phyloP scores from a whole-genome alignment of 768 basidiomycete genomes.

The Tulasnella sp. region DNA sequence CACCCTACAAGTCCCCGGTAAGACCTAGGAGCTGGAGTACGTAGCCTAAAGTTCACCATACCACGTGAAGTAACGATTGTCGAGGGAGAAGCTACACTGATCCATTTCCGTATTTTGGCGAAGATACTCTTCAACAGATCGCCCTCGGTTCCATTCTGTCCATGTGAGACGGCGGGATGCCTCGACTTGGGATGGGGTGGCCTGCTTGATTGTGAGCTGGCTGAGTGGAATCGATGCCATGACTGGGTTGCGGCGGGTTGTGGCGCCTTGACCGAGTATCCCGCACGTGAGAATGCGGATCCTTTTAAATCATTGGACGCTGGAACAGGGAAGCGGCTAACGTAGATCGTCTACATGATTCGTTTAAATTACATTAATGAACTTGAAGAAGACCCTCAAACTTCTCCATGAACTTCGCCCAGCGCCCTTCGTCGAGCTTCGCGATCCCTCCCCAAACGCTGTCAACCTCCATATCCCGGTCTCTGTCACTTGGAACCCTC shows the following conservation, averaged over 20 bases:
- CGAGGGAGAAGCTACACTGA: conserved; percentile 44
- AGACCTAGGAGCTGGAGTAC: not conserved
- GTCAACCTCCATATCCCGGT: conserved; percentile 33
- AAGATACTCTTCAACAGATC: conserved; percentile 49
- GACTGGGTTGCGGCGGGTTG: not conserved
- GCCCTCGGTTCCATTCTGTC: conserved; percentile 46
- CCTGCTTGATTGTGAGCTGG: conserved; percentile 18
- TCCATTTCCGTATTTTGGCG: conserved; percentile 45
- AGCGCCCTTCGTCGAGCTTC: conserved; percentile 66
- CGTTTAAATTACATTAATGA: not conserved
- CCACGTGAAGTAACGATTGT: conserved; percentile 51
- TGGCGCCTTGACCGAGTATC: not conserved
- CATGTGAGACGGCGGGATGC: conserved; percentile 39
- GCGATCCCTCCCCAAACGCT: conserved; percentile 66
- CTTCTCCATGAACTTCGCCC: conserved; percentile 56
- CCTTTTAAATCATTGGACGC: not conserved
- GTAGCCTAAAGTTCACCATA: conserved; percentile 32
- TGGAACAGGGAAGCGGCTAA: not conserved
- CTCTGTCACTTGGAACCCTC: conserved; percentile 59
- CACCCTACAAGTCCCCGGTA: conserved; percentile 44
- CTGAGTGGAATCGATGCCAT: conserved; percentile 17
- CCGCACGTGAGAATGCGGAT: not conserved
- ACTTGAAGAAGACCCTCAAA: conserved; percentile 18
- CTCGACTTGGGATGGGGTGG: not conserved
- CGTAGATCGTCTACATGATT: not conserved